A percentile compares a stretch with the other conserved stretches of the same genome.
These are phyloP conservation scores for Aurifilum marmelostoma DNA, from an alignment of 2,329 filamentous ascomycete genomes.

Conservation along the genomic window DNA sequence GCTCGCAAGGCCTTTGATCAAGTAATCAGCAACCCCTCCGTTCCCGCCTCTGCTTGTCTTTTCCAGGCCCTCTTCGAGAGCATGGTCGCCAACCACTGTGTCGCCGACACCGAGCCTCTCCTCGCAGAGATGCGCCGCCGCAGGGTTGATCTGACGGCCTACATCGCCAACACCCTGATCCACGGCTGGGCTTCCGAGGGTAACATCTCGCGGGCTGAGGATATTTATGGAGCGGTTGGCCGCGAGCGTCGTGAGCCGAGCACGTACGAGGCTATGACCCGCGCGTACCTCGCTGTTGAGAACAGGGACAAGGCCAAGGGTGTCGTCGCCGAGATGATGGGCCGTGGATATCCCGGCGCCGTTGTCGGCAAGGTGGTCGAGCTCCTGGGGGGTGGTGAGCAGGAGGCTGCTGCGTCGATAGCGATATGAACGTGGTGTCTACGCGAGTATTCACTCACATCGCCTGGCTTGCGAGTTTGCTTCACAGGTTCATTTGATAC, in stretches of 20 bases:
- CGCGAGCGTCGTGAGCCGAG: slow-evolving; percentile 86
- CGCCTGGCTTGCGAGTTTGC: slow-evolving; percentile 17
- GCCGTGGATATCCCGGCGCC: slow-evolving; percentile 85
- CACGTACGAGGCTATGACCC: slow-evolving; percentile 98
- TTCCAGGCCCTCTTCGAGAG: slow-evolving; percentile 97
- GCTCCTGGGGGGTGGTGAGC: slow-evolving; percentile 68
- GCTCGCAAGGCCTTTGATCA: slow-evolving; percentile 82
- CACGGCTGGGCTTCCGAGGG: slow-evolving; percentile 91
- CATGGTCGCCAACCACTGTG: slow-evolving; percentile 92
- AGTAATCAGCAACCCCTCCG: slow-evolving; percentile 68
- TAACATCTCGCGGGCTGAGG: slow-evolving; percentile 76
- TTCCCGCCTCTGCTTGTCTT: slow-evolving; percentile 79
- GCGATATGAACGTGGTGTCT: slow-evolving; percentile 31
- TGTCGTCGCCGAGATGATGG: slow-evolving; percentile 88
- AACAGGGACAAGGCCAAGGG: slow-evolving; percentile 74
- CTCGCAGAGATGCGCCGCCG: slow-evolving; percentile 75
- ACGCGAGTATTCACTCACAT: slow-evolving; percentile 5
- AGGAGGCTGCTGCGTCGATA: slow-evolving; percentile 38
- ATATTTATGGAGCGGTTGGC: slow-evolving; percentile 79
- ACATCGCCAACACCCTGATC: slow-evolving; percentile 97
- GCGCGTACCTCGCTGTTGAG: slow-evolving; percentile 85
- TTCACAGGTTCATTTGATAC: slow-evolving; percentile 36
- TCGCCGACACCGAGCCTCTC: slow-evolving; percentile 73
- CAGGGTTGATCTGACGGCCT: slow-evolving; percentile 85
- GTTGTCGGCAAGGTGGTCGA: slow-evolving; percentile 94